Evolutionary conservation across 1,284 basidiomycete genomes (phyloP), one percentile per base, ranked within the genome.

Genomic region (Melampsora americana): DNA sequence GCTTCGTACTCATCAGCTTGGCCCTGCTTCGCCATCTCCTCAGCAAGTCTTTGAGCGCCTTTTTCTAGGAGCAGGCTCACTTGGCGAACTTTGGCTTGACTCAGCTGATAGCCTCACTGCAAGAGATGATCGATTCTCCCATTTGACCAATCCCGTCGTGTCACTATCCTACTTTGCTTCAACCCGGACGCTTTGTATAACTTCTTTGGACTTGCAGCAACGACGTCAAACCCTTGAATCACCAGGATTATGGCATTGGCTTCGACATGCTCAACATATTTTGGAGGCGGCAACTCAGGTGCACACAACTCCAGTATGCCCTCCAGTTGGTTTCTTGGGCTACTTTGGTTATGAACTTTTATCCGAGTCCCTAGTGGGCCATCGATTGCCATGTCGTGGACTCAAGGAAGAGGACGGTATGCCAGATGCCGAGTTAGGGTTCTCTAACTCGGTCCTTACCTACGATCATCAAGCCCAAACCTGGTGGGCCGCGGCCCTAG

Each of bases 241-340:
- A 23, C 50, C 50, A 18, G 50, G 50, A 23, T 23, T 53, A 5
- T 72, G 69, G 69, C 44, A 72, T 12, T 72, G 69, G 69, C 61
- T 72, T 18, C 28, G 30, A 64, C 9, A 28, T 30, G 23, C 62
- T 32, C 69, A 72, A 46, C 59, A 64, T 16, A 39, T 30, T 20
- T 30, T 72, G n/a, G 59, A 72, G 32, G 23, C 16, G 23, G 26
- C 5, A 2, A 72, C 61, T 6, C 39, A 72, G n/a, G 18, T 53
- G 3, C 5, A 5, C 5, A 18, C 50, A 12, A 23, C 23, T 18
- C 23, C 50, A 30, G 35, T n/a, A 26, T 6, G 32, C 23, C 60
- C 70, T 42, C 72, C 72, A 12, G 65, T 73, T 20, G 71, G 71
- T 39, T 66, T 73, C 53, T 50, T 73, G 44, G 71, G 71, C 20